Percentiles rank a stretch among this genome's conserved stretches.
Conservation (phyloP, 78 protist species). For the Chrysochromulina parva region DNA sequence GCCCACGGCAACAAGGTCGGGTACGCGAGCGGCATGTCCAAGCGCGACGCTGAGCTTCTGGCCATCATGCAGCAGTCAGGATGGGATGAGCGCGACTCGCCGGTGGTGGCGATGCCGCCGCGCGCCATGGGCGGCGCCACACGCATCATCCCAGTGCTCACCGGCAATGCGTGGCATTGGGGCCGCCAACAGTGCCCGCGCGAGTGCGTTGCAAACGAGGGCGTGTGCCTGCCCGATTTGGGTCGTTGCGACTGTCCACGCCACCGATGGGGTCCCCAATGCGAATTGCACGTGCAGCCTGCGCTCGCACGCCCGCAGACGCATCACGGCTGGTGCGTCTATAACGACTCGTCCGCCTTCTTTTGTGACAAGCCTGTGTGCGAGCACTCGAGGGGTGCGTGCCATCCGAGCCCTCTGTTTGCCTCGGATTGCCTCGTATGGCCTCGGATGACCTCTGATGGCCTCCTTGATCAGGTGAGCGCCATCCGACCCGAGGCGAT, state of each 20-base stretch:
- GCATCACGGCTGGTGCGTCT: background rate
- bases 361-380: background rate
- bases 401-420: too few relatives aligned
- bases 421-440: too few relatives aligned
- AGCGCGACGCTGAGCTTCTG: background rate
- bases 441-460: too few relatives aligned
- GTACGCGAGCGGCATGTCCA: background rate
- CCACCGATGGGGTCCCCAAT: background rate
- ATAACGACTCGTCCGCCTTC: background rate
- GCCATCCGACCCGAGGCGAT: too few relatives aligned
- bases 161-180: background rate
- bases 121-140: background rate
- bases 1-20: background rate
- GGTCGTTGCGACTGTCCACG: conserved; percentile 24
- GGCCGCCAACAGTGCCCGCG: background rate
- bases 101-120: background rate
- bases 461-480: too few relatives aligned
- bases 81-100: background rate
- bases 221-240: background rate
- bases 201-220: background rate
- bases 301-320: background rate
- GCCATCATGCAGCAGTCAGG: background rate
- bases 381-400: too few relatives aligned
- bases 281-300: background rate
- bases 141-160: background rate